Evolutionary conservation across 148 eudicot genomes (phyloP).

Genomic region (Amaranthus hypochondriacus): DNA sequence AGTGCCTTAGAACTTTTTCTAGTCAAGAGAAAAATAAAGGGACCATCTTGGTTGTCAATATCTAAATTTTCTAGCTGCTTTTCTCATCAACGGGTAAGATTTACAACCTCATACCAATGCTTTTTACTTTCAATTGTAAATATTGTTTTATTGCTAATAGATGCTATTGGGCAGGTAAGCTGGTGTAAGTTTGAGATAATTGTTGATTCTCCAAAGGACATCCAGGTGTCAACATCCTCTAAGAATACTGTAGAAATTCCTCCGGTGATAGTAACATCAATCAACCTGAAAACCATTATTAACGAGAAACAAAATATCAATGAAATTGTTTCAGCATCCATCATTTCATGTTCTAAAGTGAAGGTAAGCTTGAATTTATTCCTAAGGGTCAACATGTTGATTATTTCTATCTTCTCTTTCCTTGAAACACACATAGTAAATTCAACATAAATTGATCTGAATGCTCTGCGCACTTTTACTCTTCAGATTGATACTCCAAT

Average conservation of each 20-base stretch:
- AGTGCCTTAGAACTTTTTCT: constrained; percentile 89
- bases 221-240: constrained; percentile 50
- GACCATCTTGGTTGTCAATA: constrained; percentile 89
- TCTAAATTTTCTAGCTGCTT: constrained; percentile 64
- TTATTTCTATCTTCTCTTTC: background rate
- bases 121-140: background rate
- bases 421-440: background rate
- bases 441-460: background rate
- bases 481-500: constrained; percentile 88
- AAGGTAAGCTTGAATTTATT: constrained; percentile 52
- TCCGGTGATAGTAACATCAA: constrained; percentile 82
- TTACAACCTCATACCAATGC: constrained; percentile 2
- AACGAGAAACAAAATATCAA: constrained; percentile 69
- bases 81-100: constrained; percentile 66
- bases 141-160: constrained; percentile 11
- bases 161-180: constrained; percentile 64
- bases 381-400: background rate
- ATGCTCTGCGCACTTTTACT: constrained; percentile 14
- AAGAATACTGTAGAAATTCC: constrained; percentile 64
- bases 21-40: constrained; percentile 87
- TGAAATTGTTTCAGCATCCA: constrained; percentile 90
- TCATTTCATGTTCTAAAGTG: constrained; percentile 75
- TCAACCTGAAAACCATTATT: constrained; percentile 80
- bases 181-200: constrained; percentile 96
- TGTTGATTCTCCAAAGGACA: constrained; percentile 74